Conservation (phyloP, 1,139 yeast species). For the Yamadazyma dendronema region DNA sequence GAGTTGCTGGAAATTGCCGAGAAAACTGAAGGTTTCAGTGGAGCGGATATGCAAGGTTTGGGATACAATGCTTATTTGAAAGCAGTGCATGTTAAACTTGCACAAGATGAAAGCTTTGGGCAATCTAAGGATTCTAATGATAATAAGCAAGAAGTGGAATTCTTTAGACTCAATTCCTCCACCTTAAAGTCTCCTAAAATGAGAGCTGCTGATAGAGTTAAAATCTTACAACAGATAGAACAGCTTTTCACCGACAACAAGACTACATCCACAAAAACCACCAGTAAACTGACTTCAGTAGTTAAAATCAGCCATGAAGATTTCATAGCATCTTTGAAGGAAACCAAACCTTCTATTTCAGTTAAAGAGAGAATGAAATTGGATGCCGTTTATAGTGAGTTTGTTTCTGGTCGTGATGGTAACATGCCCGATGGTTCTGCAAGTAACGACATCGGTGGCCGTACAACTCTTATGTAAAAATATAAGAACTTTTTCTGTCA, state of each 20-base stretch:
- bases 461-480: conserved; percentile 66
- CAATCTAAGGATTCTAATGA: conserved; percentile 14
- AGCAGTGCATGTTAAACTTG: conserved; percentile 80
- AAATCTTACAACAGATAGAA: conserved; percentile 47
- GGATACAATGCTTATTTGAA: conserved; percentile 89
- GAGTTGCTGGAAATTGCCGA: conserved; percentile 56
- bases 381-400: conserved; percentile 63
- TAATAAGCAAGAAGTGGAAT: conserved; percentile 25
- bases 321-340: conserved; percentile 61
- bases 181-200: conserved; percentile 30
- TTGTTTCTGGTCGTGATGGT: conserved; percentile 79
- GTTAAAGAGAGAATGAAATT: conserved; percentile 65
- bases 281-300: conserved; percentile 14
- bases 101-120: conserved; percentile 33
- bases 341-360: conserved; percentile 88
- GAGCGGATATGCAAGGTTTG: conserved; percentile 93
- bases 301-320: conserved; percentile 52
- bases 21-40: conserved; percentile 75
- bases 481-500: no score
- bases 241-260: conserved; percentile 26
- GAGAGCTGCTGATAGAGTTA: conserved; percentile 45
- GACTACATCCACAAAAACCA: conserved; percentile 7
- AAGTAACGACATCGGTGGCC: conserved; percentile 80
- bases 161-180: conserved; percentile 34
- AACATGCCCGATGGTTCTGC: conserved; percentile 87